These are phyloP conservation scores for Ilex aquifolium DNA, from an alignment of 257 asterid species.

Conservation along the genomic window DNA sequence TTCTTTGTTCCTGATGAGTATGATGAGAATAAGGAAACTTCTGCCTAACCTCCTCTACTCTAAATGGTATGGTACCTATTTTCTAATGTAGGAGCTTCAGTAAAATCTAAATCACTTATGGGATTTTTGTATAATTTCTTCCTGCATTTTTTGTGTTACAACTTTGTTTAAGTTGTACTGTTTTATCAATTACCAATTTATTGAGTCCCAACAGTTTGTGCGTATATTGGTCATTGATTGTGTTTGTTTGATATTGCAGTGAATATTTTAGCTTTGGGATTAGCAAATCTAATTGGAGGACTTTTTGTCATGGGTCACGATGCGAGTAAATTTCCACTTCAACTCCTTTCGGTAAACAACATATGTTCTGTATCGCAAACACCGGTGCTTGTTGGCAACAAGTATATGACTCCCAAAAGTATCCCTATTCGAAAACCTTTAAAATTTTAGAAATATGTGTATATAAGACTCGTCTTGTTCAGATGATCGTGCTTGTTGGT, in stretches of 20 bases:
- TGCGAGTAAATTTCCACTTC: slow-evolving; percentile 40
- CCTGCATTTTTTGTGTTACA: background rate
- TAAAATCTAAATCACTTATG: too few relatives aligned
- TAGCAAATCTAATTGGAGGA: slow-evolving; percentile 87
- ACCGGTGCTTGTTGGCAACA: background rate
- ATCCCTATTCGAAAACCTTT: too few relatives aligned
- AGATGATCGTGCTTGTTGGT: background rate
- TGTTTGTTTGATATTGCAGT: slow-evolving; percentile 35
- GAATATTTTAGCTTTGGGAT: slow-evolving; percentile 59
- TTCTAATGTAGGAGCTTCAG: too few relatives aligned
- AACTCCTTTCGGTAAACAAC: background rate
- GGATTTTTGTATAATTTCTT: background rate
- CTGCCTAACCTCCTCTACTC: too few relatives aligned
- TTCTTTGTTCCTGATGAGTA: too few relatives aligned
- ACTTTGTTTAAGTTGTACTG: background rate
- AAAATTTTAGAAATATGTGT: too few relatives aligned
- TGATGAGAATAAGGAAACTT: too few relatives aligned
- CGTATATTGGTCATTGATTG: background rate
- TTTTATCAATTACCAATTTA: too few relatives aligned
- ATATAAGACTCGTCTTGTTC: background rate
- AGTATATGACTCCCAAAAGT: background rate
- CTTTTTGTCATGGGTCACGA: slow-evolving; percentile 57
- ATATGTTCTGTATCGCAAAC: background rate
- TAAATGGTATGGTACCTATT: too few relatives aligned
- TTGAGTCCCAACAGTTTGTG: too few relatives aligned